Evolutionary conservation across 305 asterid species (phyloP), one percentile per base, ranked within the genome.

Genomic region (Fraxinus paxiana): DNA sequence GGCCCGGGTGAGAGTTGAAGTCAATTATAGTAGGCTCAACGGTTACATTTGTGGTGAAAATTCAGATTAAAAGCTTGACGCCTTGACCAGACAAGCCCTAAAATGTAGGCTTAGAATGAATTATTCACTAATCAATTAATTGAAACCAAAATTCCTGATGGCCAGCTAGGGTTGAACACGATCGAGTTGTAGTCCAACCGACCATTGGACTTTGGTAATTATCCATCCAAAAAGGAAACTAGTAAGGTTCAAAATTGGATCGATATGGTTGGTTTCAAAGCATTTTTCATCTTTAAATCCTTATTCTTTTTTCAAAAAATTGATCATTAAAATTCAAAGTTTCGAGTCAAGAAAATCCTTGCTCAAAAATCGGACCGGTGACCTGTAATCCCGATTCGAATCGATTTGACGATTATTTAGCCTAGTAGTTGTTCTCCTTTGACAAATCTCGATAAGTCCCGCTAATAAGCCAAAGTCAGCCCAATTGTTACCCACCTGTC

Each of bases 401-500:
- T 35, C 10, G 2, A 35, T 35, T 35, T 35, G 41, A 48, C 20
- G 59, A 46, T 48, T 4, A 48, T 46, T 34, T 34, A 34, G 43
- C 43, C 43, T 37, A 37, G 13, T 8, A 1, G 43, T 37, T 43
- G 17, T 43, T 43, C 54, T 43, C 2, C 56, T 46, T 48, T 51
- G 61, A 51, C 67, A 12, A 56, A 5, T 48, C 7, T 3, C 61
- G 22, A 5, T 1, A 15, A 56, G 28, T 6, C 67, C 28, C 67
- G 22, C 28, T 28, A 30, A 6, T 12, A 30, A 30, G 41, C 41
- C 43, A 5, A 30, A 70, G 43, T 31, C 75, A 31, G 43, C 43
- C 41, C 43, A 70, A 70, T 33, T 31, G 75, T 31, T 31, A 70
- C 43, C 75, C 75, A 70, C 43, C 75, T 67, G 73, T 31, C 75